Base-by-base conservation (phyloP, 257 asterid genomes). In the Prunella vulgaris region DNA sequence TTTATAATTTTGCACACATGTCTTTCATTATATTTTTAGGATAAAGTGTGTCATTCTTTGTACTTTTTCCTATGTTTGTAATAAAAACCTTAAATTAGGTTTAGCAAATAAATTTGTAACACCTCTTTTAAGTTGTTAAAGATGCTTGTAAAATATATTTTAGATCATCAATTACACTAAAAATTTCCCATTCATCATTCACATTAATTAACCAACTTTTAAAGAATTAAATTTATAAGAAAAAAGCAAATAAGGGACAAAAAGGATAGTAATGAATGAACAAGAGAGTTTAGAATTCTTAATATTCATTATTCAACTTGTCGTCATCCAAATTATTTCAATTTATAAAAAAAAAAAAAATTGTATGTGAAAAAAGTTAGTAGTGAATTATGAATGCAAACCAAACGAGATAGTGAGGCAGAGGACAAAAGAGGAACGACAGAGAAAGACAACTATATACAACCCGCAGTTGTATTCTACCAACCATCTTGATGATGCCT, bases 401-500 rank as follows among this genome's bases (percentile, higher is more conserved):
- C 8, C 20, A 64, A 40, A 64, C n/a, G 35, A 61, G 24, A 46
- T 30, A 40, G 58, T 35, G 58, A 52, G 40, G 58, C 48, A 22
- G 66, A 32, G 9, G 73, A 63, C 46, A 33, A 37, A 65, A 62
- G 25, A 32, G 40, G 69, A 64, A 59, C 21, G 10, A 22, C 54
- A 24, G 52, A 73, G 54, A 42, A 9, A 65, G 57, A 65, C 35
- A 42, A 35, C 30, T 12, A 56, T 25, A 15, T 58, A 67, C 73
- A 73, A 67, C 76, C 46, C 51, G 70, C 49, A 51, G 72, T 46
- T 64, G 77, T 40, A 49, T 7, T 53, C 18, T 69, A 78, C 79
- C 82, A 58, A 78, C 76, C 70, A 58, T 38, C 70, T 62, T 74
- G 37, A 69, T 58, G 63, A 69, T 69, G 40, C 64, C 74, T 69